Percentiles rank a stretch among this genome's conserved stretches.
phyloP scores from a whole-genome alignment of 768 basidiomycete species.

The Pleurotus eryngii region DNA sequence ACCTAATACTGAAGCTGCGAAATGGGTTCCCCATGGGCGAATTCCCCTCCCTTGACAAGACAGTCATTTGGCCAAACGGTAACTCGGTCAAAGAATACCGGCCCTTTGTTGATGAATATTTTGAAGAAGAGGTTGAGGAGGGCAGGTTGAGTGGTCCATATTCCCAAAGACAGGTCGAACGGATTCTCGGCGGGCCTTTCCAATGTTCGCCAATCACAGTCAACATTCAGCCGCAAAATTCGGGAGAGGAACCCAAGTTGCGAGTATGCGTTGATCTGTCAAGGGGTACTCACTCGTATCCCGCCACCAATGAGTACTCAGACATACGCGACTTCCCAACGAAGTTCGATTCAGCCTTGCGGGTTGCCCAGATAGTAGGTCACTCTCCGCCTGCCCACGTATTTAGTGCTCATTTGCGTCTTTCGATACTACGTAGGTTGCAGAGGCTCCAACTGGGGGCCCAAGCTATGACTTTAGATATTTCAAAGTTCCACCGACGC shows the following conservation, averaged over 20 bases:
- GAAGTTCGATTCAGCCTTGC: constrained; percentile 8
- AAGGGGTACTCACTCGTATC: constrained; percentile 1
- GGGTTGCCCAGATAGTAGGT: constrained; percentile 13
- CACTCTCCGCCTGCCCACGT: neutral
- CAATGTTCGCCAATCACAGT: constrained; percentile 24
- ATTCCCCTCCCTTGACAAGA: constrained; percentile 13
- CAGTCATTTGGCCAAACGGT: constrained; percentile 22
- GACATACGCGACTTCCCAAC: constrained; percentile 15
- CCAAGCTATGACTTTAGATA: constrained; percentile 25
- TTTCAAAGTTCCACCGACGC: constrained; percentile 23
- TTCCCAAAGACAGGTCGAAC: constrained; percentile 14
- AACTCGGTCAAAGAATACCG: constrained; percentile 7
- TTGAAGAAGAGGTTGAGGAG: constrained; percentile 12
- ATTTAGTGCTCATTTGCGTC: no score
- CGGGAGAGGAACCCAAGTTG: constrained; percentile 10
- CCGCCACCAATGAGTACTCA: constrained; percentile 12
- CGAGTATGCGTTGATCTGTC: constrained; percentile 16
- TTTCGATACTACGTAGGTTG: constrained; percentile 11
- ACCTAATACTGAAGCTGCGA: neutral
- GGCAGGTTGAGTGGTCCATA: constrained; percentile 21
- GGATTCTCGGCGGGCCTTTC: constrained; percentile 26
- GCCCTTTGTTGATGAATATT: constrained; percentile 12
- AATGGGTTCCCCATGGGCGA: constrained; percentile 23
- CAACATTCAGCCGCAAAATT: constrained; percentile 7
- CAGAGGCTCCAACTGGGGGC: constrained; percentile 26